Evolutionary conservation across 2,329 filamentous ascomycete species (phyloP).

Genomic region (Cyphellophora attinorum): DNA sequence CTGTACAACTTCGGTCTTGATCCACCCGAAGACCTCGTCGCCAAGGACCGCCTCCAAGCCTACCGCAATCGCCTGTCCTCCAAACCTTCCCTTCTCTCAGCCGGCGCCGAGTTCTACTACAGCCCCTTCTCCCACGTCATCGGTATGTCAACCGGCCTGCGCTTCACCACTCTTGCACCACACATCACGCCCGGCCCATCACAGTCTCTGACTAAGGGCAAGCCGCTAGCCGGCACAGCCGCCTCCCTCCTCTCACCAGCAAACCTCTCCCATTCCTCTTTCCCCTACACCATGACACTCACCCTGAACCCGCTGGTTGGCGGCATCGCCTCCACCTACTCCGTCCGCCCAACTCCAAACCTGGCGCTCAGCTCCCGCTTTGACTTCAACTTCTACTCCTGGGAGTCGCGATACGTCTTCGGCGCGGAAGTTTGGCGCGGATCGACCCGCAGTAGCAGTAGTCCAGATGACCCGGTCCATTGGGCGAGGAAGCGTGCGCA

Average conservation of each 20-base stretch:
- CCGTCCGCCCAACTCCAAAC: slow-evolving; percentile 73
- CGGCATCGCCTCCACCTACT: slow-evolving; percentile 82
- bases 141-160: slow-evolving; percentile 76
- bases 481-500: slow-evolving; percentile 34
- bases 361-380: slow-evolving; percentile 82
- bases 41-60: slow-evolving; percentile 22
- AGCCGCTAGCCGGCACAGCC: slow-evolving; percentile 17
- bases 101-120: slow-evolving; percentile 90
- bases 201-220: slow-evolving; percentile 8
- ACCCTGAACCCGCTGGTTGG: slow-evolving; percentile 93
- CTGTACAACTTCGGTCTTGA: slow-evolving; percentile 91
- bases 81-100: slow-evolving; percentile 64
- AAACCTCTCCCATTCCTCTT: slow-evolving; percentile 50
- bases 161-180: slow-evolving; percentile 67
- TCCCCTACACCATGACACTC: slow-evolving; percentile 85
- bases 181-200: slow-evolving; percentile 15
- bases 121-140: slow-evolving; percentile 89
- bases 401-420: slow-evolving; percentile 86
- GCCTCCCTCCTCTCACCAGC: slow-evolving; percentile 18
- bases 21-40: slow-evolving; percentile 11
- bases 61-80: slow-evolving; percentile 12
- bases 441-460: slow-evolving; percentile 24
- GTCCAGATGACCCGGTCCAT: slow-evolving; percentile 32
- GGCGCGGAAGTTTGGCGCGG: slow-evolving; percentile 89
- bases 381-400: slow-evolving; percentile 97